Percentiles rank a stretch among this genome's conserved stretches.
These are phyloP conservation scores for Leccinellum albellum DNA, from an alignment of 768 basidiomycete genomes.

Conservation along the genomic window DNA sequence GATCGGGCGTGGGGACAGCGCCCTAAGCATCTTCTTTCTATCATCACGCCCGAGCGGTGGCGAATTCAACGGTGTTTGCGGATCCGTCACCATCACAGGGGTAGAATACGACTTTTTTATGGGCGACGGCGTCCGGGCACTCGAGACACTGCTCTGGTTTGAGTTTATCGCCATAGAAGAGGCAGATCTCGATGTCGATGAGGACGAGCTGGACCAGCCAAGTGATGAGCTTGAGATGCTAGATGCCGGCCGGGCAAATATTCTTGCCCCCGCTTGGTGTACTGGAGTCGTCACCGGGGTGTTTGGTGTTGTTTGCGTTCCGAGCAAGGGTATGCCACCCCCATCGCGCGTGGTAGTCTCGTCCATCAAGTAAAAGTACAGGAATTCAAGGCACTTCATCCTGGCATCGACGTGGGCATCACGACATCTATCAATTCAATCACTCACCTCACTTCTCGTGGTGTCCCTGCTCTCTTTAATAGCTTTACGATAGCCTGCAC, in stretches of 20 bases:
- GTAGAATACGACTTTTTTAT: slow-evolving; percentile 35
- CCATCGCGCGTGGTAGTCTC: slow-evolving; percentile 44
- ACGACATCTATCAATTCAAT: slow-evolving; percentile 40
- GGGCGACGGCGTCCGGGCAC: slow-evolving; percentile 38
- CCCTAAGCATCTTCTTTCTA: slow-evolving; percentile 19
- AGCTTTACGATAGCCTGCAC: slow-evolving; percentile 83
- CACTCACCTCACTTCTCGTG: slow-evolving; percentile 80
- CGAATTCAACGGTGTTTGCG: slow-evolving; percentile 21
- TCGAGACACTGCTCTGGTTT: slow-evolving; percentile 23
- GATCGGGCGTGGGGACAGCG: slow-evolving; percentile 40
- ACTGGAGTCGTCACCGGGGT: slow-evolving; percentile 28
- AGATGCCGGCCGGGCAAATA: slow-evolving; percentile 24
- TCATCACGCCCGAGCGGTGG: slow-evolving; percentile 28
- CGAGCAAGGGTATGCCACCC: slow-evolving; percentile 1
- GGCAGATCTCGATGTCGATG: slow-evolving; percentile 33
- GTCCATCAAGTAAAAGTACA: slow-evolving; percentile 92
- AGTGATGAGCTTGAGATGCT: slow-evolving; percentile 18
- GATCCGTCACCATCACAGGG: slow-evolving; percentile 14
- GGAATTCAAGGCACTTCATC: slow-evolving; percentile 94
- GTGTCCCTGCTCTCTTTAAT: slow-evolving; percentile 79
- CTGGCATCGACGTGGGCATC: slow-evolving; percentile 37
- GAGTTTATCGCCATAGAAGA: slow-evolving; percentile 41
- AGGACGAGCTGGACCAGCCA: slow-evolving; percentile 23
- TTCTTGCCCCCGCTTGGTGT: slow-evolving; percentile 17
- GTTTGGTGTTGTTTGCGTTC: slow-evolving; percentile 34